phyloP scores from a whole-genome alignment of 2,329 filamentous ascomycete genomes.

The Monilinia laxa region DNA sequence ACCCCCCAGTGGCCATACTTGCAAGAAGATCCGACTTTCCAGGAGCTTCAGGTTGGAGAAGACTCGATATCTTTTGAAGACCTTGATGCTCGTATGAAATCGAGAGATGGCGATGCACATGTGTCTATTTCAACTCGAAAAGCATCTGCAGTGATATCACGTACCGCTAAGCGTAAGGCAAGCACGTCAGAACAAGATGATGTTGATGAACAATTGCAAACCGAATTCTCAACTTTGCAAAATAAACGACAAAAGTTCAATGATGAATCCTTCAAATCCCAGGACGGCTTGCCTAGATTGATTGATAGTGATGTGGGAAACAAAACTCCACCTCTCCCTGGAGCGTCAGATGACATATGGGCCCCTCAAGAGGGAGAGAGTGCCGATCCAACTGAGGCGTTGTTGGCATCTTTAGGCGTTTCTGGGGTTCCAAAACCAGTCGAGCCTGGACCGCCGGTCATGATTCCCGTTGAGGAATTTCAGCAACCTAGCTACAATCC shows the following conservation, averaged over 20 bases:
- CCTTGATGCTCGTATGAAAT: slow-evolving; percentile 33
- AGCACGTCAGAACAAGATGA: slow-evolving; percentile 29
- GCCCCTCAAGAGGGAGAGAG: slow-evolving; percentile 38
- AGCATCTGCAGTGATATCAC: slow-evolving; percentile 18
- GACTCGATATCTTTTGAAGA: slow-evolving; percentile 35
- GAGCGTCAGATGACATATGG: slow-evolving; percentile 37
- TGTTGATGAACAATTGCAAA: slow-evolving; percentile 25
- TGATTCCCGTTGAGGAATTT: slow-evolving; percentile 18
- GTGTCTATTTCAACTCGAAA: slow-evolving; percentile 4
- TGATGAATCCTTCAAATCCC: slow-evolving; percentile 8
- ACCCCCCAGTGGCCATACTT: slow-evolving; percentile 45
- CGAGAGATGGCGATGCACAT: slow-evolving; percentile 26
- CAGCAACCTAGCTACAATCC: slow-evolving; percentile 12
- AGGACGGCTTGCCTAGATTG: slow-evolving; percentile 16
- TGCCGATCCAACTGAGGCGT: slow-evolving; percentile 38
- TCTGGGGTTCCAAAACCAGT: slow-evolving; percentile 41
- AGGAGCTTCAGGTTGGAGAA: slow-evolving; percentile 29
- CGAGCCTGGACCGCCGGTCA: slow-evolving; percentile 25
- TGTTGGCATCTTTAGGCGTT: slow-evolving; percentile 42
- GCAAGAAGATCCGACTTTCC: slow-evolving; percentile 48
- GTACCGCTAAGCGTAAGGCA: slow-evolving; percentile 33
- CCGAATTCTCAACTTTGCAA: slow-evolving; percentile 23
- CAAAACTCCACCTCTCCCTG: slow-evolving; percentile 30
- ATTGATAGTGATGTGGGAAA: slow-evolving; percentile 25
- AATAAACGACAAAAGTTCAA: slow-evolving; percentile 36